These are phyloP conservation scores for Furcasterigmium sp. DNA, from an alignment of 2,329 filamentous ascomycete genomes.

Conservation along the genomic window DNA sequence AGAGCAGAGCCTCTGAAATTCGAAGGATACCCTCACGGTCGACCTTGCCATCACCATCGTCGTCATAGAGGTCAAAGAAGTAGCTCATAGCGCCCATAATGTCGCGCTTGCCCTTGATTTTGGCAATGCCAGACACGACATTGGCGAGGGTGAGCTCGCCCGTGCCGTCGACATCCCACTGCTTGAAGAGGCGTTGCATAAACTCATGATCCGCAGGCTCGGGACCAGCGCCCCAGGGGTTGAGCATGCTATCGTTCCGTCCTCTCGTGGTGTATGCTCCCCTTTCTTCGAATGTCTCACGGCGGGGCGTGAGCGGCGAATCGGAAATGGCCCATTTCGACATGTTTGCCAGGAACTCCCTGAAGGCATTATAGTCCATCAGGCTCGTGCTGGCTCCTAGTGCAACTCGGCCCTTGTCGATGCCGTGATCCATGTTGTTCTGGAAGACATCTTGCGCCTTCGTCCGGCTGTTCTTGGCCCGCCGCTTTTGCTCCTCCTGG, in stretches of 20 bases:
- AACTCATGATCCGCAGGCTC: conserved; percentile 92
- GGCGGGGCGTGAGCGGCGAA: conserved; percentile 58
- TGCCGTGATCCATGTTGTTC: conserved; percentile 38
- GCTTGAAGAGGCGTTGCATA: conserved; percentile 76
- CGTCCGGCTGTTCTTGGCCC: conserved; percentile 56
- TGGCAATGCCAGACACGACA: conserved; percentile 83
- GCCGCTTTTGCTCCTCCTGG: conserved; percentile 67
- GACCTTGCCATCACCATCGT: conserved; percentile 83
- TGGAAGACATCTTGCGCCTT: conserved; percentile 32
- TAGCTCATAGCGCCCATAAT: conserved; percentile 98
- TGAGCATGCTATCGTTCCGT: conserved; percentile 20
- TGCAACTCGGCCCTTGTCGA: conserved; percentile 82
- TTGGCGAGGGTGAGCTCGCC: conserved; percentile 83
- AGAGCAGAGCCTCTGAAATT: conserved; percentile 90
- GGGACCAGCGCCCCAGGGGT: conserved; percentile 51
- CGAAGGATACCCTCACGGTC: conserved; percentile 91
- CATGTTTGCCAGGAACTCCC: conserved; percentile 86
- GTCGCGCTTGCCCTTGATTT: conserved; percentile 87
- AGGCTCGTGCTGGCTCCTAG: conserved; percentile 83
- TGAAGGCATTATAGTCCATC: conserved; percentile 97
- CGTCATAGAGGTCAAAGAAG: conserved; percentile 96
- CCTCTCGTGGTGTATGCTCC: conserved; percentile 31
- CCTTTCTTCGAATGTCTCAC: conserved; percentile 41
- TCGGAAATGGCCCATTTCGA: conserved; percentile 92
- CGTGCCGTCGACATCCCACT: conserved; percentile 78